These are phyloP conservation scores for Boletus rex-veris DNA, from an alignment of 768 basidiomycete genomes.

Conservation along the genomic window DNA sequence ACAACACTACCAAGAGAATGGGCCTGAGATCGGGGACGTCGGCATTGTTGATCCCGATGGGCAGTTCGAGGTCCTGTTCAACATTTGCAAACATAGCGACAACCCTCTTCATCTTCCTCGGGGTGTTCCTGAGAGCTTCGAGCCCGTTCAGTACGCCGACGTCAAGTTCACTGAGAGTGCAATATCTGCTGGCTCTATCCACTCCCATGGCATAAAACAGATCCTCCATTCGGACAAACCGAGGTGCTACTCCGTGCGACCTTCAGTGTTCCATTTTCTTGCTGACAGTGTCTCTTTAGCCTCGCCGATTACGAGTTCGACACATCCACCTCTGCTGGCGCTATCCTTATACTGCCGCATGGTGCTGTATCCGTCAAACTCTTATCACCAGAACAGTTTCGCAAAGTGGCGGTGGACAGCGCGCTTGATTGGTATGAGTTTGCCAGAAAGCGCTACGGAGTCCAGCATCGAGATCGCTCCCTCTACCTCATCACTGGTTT, in stretches of 20 bases:
- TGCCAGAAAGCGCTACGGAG: neutral
- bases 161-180: neutral
- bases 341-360: neutral
- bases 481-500: constrained; percentile 4
- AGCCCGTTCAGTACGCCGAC: neutral
- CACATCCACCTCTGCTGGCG: neutral
- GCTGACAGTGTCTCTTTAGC: neutral
- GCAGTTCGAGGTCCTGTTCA: neutral
- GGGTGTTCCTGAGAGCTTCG: neutral
- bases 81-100: neutral
- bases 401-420: neutral
- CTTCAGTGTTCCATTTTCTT: neutral
- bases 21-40: neutral
- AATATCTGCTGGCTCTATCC: neutral
- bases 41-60: neutral
- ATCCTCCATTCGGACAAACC: neutral
- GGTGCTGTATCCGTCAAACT: neutral
- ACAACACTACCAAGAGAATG: neutral
- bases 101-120: neutral
- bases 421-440: neutral
- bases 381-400: neutral
- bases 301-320: neutral
- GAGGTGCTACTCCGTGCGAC: neutral
- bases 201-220: neutral
- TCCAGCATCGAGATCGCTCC: neutral